Base-by-base conservation (phyloP, 2,329 filamentous ascomycete species). In the Aspergillus ibericus region DNA sequence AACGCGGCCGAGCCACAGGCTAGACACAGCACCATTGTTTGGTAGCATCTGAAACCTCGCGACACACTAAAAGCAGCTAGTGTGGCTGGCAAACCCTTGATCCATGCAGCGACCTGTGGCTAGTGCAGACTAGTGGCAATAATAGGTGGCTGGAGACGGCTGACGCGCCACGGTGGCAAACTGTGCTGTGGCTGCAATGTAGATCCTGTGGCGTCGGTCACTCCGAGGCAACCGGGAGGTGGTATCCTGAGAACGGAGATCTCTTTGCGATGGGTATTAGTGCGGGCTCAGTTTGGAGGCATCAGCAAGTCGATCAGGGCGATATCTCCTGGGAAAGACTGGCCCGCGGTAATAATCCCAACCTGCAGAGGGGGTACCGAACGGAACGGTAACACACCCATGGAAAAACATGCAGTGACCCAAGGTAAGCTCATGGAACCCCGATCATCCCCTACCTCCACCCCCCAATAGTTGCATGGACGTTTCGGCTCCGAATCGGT, bases 101-200 rank as follows among this genome's bases (percentile, higher is more conserved):
- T 32, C 22, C 50, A 49, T 58, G 51, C 56, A 58, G 18, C 16
- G 18, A 55, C 25, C 18, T 58, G 56, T 58, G 56, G 56, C 56
- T 58, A 58, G 50, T 48, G 51, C 25, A 46, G 10, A 35, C 38
- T 53, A 58, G 56, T 53, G 49, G 56, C 50, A 46, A 53, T 53
- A 47, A 32, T 27, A 18, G n/a, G 22, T 44, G 34, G 51, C 51
- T 53, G 36, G 34, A 44, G 40, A 16, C 4, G 15, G 27, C 25
- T 4, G 40, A 18, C 35, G 34, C 42, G 56, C 50, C 56, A 58
- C 50, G 29, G 56, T 58, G 56, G 56, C 56, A 44, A 58, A 34
- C 27, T 10, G 34, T 15, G 16, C 12, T 49, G 42, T 42, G 56
- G 56, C 56, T 58, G 51, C 44, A 35, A 13, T 44, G 50, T 27